phyloP scores from a whole-genome alignment of 2,329 filamentous ascomycete species.

The Botrytis hyacinthi region DNA sequence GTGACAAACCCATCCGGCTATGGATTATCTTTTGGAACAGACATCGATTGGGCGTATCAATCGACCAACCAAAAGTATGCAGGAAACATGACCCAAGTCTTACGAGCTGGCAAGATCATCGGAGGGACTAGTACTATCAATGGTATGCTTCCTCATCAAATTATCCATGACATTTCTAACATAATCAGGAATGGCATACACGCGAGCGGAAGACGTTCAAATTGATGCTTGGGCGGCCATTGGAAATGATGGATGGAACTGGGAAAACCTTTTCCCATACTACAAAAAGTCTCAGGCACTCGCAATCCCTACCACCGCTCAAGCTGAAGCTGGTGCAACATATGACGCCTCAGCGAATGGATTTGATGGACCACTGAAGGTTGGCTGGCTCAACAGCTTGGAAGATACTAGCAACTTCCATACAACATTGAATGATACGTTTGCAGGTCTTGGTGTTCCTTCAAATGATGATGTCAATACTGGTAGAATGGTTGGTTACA shows the following conservation, averaged over 20 bases:
- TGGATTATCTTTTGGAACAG: constrained; percentile 20
- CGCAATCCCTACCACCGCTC: constrained; percentile 37
- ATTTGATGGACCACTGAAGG: constrained; percentile 39
- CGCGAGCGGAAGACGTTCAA: constrained; percentile 40
- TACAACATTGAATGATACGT: constrained; percentile 37
- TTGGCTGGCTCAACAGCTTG: constrained; percentile 42
- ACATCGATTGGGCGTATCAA: constrained; percentile 35
- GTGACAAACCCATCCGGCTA: constrained; percentile 13
- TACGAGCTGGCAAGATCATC: constrained; percentile 44
- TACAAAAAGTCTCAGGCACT: constrained; percentile 31
- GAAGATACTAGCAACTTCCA: constrained; percentile 39
- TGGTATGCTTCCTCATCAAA: constrained; percentile 35
- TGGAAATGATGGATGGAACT: constrained; percentile 42
- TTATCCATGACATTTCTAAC: constrained; percentile 24
- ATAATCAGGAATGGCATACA: constrained; percentile 41
- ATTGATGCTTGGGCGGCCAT: constrained; percentile 42
- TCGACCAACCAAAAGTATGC: constrained; percentile 38
- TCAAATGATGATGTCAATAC: constrained; percentile 43
- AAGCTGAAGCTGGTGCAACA: constrained; percentile 40
- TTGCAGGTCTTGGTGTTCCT: constrained; percentile 38
- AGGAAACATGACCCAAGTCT: constrained; percentile 32
- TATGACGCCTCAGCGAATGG: constrained; percentile 42
- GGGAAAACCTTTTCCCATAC: constrained; percentile 36
- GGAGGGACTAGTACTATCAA: constrained; percentile 46
- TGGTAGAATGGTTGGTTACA: constrained; percentile 43